Conservation (phyloP, 208 protist genomes). For the Trypanosoma avium region DNA sequence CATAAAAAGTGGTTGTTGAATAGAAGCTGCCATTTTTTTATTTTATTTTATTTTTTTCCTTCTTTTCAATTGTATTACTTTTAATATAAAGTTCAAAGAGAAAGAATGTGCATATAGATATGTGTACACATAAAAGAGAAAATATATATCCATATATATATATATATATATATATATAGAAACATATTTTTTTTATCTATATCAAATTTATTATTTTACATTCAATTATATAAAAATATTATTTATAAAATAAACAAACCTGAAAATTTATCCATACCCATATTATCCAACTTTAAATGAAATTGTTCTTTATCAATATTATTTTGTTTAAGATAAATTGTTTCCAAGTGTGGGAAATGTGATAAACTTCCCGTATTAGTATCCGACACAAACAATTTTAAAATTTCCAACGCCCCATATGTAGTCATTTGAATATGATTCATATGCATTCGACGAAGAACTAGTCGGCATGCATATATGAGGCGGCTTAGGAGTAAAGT, state of each 20-base stretch:
- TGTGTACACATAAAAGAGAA: background rate
- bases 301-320: constrained; percentile 3
- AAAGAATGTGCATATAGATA: no score
- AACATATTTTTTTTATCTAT: background rate
- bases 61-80: constrained; percentile 5
- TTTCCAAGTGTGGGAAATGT: constrained; percentile 4
- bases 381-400: background rate
- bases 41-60: constrained; percentile 7
- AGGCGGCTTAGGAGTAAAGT: constrained; percentile 5
- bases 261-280: background rate
- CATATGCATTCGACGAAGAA: constrained; percentile 26
- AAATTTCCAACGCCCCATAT: background rate
- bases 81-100: no score
- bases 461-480: constrained; percentile 1
- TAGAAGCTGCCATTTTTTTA: constrained; percentile 7
- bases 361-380: background rate
- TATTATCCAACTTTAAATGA: background rate
- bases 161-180: background rate
- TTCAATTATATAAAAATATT: background rate
- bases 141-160: background rate
- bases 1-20: constrained; percentile 15
- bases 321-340: constrained; percentile 32
- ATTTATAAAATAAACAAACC: constrained; percentile 3
- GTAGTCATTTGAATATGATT: constrained; percentile 28
- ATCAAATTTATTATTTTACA: background rate